phyloP scores from a whole-genome alignment of 1,284 basidiomycete species.

The Puccinia hordei region DNA sequence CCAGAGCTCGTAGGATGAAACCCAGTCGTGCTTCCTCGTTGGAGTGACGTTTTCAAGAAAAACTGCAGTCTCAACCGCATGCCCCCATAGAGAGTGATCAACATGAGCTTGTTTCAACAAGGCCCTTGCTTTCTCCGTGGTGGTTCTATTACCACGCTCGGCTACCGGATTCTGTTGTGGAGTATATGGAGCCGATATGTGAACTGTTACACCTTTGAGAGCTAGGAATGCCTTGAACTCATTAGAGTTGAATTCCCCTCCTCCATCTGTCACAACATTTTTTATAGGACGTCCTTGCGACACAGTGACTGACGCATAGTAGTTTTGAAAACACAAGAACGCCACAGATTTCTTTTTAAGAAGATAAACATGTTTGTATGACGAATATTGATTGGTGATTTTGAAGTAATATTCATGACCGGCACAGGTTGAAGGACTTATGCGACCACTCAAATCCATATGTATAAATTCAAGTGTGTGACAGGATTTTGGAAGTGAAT shows the following conservation, averaged over 20 bases:
- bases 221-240: background rate
- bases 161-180: slow-evolving; percentile 59
- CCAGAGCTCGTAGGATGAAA: background rate
- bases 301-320: too few relatives aligned
- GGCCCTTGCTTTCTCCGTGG: slow-evolving; percentile 55
- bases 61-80: slow-evolving; percentile 57
- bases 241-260: background rate
- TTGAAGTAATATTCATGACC: background rate
- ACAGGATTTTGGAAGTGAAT: background rate
- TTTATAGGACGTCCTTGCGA: too few relatives aligned
- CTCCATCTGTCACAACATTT: background rate
- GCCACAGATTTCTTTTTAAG: slow-evolving; percentile 4
- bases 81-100: slow-evolving; percentile 58
- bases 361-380: background rate
- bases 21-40: background rate
- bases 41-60: slow-evolving; percentile 58
- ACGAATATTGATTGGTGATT: background rate
- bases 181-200: slow-evolving; percentile 54
- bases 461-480: background rate
- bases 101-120: slow-evolving; percentile 57
- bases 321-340: background rate
- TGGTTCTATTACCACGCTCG: slow-evolving; percentile 57
- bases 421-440: too few relatives aligned
- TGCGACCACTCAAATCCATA: background rate
- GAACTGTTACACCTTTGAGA: background rate